phyloP scores from a whole-genome alignment of 148 eudicot genomes.

The Amaranthus hypochondriacus region DNA sequence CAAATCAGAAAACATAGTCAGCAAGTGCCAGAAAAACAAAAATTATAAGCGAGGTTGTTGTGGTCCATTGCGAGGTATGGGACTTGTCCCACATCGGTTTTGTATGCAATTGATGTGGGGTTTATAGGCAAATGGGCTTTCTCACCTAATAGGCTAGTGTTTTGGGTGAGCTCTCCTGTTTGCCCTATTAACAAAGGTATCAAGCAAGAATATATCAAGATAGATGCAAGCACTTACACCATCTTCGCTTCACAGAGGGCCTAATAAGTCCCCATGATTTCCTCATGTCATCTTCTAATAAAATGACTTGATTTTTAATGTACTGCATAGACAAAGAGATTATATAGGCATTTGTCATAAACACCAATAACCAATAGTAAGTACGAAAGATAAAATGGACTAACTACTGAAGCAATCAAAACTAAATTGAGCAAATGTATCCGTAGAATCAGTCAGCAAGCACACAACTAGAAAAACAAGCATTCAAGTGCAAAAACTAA shows the following conservation, averaged over 20 bases:
- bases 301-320: conserved; percentile 50
- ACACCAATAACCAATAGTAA: background rate
- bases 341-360: background rate
- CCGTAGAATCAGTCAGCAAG: background rate
- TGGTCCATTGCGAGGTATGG: too few species aligned
- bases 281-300: conserved; percentile 69
- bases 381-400: background rate
- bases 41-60: background rate
- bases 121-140: too few species aligned
- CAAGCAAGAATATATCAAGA: background rate
- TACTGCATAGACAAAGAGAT: conserved; percentile 43
- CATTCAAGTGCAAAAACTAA: background rate
- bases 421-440: background rate
- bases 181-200: background rate
- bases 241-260: conserved; percentile 38
- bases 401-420: background rate
- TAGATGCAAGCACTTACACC: conserved; percentile 47
- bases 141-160: too few species aligned
- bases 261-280: conserved; percentile 65
- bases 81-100: too few species aligned
- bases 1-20: background rate
- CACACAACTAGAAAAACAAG: background rate
- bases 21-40: background rate
- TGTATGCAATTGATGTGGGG: too few species aligned
- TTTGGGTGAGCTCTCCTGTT: background rate